These are phyloP conservation scores for Leptomonas pyrrhocoris DNA, from an alignment of 208 protist species.

Conservation along the genomic window DNA sequence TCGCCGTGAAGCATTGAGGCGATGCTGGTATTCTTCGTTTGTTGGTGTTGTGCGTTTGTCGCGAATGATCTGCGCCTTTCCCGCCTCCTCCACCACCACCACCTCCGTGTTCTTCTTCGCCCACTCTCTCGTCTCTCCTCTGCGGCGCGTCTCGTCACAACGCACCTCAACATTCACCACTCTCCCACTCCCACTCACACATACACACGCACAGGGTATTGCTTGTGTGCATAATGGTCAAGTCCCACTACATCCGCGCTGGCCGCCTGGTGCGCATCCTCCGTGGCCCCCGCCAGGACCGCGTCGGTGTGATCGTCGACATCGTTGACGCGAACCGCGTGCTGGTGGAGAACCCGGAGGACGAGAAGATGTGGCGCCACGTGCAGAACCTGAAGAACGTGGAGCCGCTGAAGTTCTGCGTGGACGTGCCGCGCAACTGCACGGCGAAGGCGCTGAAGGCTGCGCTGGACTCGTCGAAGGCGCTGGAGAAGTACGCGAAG, in stretches of 20 bases:
- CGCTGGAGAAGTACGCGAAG: conserved; percentile 85
- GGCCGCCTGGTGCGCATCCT: conserved; percentile 69
- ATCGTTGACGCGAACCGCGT: conserved; percentile 91
- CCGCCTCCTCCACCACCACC: no score
- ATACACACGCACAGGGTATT: conserved; percentile 30
- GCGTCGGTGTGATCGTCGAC: conserved; percentile 79
- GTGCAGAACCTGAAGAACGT: conserved; percentile 91
- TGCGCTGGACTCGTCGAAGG: conserved; percentile 66
- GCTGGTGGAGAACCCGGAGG: conserved; percentile 89
- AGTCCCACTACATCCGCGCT: conserved; percentile 62
- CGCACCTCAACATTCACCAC: background rate
- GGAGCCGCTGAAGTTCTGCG: conserved; percentile 81
- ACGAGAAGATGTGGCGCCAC: conserved; percentile 91
- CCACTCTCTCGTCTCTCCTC: no score
- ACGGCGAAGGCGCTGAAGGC: conserved; percentile 80
- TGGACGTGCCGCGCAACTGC: conserved; percentile 69
- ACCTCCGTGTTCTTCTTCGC: no score
- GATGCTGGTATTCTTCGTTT: no score
- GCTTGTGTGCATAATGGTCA: conserved; percentile 57
- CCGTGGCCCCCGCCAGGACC: conserved; percentile 64
- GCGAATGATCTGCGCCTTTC: no score
- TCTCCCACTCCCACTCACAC: conserved; percentile 4
- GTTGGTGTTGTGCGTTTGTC: no score
- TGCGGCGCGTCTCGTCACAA: no score
- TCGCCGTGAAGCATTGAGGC: no score